These are phyloP conservation scores for Mimosa bimucronata DNA, from an alignment of 306 rosid species.

Conservation along the genomic window DNA sequence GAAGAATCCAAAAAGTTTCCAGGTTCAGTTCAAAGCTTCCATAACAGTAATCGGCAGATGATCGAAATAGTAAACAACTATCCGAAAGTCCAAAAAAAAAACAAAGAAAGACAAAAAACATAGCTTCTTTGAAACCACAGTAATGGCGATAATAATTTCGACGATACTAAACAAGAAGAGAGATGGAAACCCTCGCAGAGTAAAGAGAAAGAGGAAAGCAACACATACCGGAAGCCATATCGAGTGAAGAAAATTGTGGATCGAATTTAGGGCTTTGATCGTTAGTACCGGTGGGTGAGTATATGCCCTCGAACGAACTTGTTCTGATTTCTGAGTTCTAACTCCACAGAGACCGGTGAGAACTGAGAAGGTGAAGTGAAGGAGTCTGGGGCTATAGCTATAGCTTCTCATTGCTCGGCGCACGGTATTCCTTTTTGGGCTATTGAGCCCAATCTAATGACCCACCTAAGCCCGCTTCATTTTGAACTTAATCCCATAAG, in stretches of 20 bases:
- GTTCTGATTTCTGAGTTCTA: background rate
- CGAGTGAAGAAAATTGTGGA: background rate
- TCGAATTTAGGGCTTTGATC: constrained; percentile 32
- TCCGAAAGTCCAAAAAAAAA: background rate
- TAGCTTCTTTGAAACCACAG: background rate
- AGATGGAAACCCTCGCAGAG: background rate
- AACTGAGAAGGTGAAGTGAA: background rate
- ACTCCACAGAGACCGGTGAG: constrained; percentile 13
- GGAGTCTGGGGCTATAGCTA: background rate
- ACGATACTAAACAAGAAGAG: background rate
- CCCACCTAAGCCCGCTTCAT: background rate
- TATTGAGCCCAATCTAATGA: background rate
- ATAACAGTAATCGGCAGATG: constrained; percentile 2
- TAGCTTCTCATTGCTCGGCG: background rate
- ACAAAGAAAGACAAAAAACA: background rate
- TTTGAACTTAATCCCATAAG: background rate
- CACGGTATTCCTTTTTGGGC: background rate
- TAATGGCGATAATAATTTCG: constrained; percentile 5
- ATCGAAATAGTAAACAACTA: constrained; percentile 21
- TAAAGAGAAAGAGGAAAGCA: background rate
- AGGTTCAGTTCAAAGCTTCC: constrained; percentile 14
- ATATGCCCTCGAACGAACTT: background rate
- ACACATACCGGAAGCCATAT: constrained; percentile 42
- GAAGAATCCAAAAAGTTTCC: no score
- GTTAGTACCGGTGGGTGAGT: background rate